Evolutionary conservation across 331 rosid genomes (phyloP).

Genomic region (Quercus tomentella): DNA sequence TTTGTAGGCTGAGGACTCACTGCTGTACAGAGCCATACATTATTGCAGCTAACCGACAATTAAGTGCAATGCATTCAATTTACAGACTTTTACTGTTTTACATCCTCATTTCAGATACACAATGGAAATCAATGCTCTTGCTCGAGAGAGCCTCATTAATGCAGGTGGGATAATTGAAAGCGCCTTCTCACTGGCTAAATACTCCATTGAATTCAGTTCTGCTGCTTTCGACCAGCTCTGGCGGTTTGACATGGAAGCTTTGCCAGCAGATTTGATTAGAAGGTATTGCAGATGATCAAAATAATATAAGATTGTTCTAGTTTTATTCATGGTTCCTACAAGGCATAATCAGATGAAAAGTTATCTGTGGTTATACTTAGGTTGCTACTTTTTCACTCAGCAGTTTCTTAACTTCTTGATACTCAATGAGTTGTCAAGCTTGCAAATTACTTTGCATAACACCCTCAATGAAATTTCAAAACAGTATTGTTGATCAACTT

Average conservation of each 20-base stretch:
- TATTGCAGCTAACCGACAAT: slow-evolving; percentile 54
- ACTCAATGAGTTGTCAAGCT: too few species aligned
- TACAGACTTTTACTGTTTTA: slow-evolving; percentile 21
- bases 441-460: too few species aligned
- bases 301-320: too few species aligned
- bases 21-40: slow-evolving; percentile 44
- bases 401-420: too few species aligned
- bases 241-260: slow-evolving; percentile 53
- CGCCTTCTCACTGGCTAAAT: slow-evolving; percentile 35
- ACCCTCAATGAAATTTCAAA: too few species aligned
- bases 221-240: slow-evolving; percentile 46
- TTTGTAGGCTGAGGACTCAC: slow-evolving; percentile 52
- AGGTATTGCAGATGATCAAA: slow-evolving; percentile 4
- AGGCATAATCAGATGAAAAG: too few species aligned
- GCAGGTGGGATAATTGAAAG: slow-evolving; percentile 49
- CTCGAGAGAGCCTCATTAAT: slow-evolving; percentile 36
- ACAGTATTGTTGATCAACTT: too few species aligned
- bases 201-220: slow-evolving; percentile 50
- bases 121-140: slow-evolving; percentile 18
- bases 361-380: too few species aligned
- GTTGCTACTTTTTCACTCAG: too few species aligned
- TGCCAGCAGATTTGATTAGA: slow-evolving; percentile 50
- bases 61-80: slow-evolving; percentile 59
- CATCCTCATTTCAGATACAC: slow-evolving; percentile 61
- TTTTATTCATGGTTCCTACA: too few species aligned